These are phyloP conservation scores for Skeletonema grethae DNA, from an alignment of 108 stramenopile genomes.

Conservation along the genomic window DNA sequence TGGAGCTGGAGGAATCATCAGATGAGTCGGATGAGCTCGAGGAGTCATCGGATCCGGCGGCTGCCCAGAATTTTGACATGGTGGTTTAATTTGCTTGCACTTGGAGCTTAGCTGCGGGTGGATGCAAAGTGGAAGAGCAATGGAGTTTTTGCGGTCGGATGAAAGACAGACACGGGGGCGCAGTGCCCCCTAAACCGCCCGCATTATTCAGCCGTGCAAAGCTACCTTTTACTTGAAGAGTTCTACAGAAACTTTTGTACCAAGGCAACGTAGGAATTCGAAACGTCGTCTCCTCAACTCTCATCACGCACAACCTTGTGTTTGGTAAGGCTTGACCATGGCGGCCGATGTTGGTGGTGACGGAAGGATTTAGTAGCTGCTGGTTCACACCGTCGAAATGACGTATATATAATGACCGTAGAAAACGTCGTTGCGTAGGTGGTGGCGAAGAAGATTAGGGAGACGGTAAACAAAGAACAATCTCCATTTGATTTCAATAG, in stretches of 20 bases:
- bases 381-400: too few relatives aligned
- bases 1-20: constrained; percentile 40
- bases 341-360: background rate
- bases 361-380: background rate
- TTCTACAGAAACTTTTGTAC: background rate
- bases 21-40: constrained; percentile 13
- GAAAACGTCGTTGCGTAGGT: too few relatives aligned
- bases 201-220: background rate
- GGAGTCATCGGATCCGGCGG: constrained; percentile 44
- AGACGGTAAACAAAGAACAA: too few relatives aligned
- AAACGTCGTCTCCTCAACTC: background rate
- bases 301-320: background rate
- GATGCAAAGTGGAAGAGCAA: background rate
- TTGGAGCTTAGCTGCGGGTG: too few relatives aligned
- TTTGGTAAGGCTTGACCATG: constrained; percentile 16
- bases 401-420: too few relatives aligned
- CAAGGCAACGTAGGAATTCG: background rate
- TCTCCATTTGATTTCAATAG: too few relatives aligned
- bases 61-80: constrained; percentile 62
- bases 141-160: background rate
- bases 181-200: background rate
- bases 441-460: too few relatives aligned
- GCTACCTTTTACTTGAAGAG: background rate
- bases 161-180: background rate
- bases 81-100: constrained; percentile 2